These are phyloP conservation scores for Fusarium euwallaceae DNA, from an alignment of 2,329 filamentous ascomycete species.

Conservation along the genomic window DNA sequence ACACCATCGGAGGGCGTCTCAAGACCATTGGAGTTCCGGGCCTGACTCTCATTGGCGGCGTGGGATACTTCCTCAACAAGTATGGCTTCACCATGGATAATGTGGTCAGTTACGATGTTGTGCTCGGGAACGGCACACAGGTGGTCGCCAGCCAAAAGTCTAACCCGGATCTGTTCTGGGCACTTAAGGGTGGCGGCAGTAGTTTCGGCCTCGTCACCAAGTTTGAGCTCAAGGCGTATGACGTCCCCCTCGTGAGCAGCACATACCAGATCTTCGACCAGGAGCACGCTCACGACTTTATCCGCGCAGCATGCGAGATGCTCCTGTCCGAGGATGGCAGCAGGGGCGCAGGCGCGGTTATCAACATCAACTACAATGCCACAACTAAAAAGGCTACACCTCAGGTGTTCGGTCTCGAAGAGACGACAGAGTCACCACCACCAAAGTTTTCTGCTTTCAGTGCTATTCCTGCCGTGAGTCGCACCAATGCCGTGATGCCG, in stretches of 20 bases:
- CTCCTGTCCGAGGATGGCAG: constrained; percentile 39
- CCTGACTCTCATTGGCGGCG: constrained; percentile 47
- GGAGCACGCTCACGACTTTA: constrained; percentile 38
- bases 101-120: constrained; percentile 54
- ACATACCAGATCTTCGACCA: constrained; percentile 51
- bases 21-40: constrained; percentile 48
- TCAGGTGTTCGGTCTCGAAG: constrained; percentile 52
- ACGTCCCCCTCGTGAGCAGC: constrained; percentile 47
- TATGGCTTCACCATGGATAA: constrained; percentile 45
- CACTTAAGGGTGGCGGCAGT: constrained; percentile 51
- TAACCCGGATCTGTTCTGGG: constrained; percentile 53
- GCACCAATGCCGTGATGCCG: constrained; percentile 47
- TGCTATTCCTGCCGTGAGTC: constrained; percentile 10
- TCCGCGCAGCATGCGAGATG: constrained; percentile 46
- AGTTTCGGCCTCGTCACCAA: constrained; percentile 54
- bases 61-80: constrained; percentile 46
- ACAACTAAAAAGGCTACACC: constrained; percentile 44
- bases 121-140: constrained; percentile 57
- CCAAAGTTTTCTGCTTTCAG: constrained; percentile 10
- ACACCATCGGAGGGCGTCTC: constrained; percentile 47
- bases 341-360: constrained; percentile 49
- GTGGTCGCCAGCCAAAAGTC: constrained; percentile 53
- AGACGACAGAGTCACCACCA: constrained; percentile 24
- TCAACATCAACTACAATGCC: constrained; percentile 49
- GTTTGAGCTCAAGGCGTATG: constrained; percentile 45